A percentile compares a stretch with the other conserved stretches of the same genome.
Conservation (phyloP, 2,329 filamentous ascomycete species). For the Colletotrichum aenigma region DNA sequence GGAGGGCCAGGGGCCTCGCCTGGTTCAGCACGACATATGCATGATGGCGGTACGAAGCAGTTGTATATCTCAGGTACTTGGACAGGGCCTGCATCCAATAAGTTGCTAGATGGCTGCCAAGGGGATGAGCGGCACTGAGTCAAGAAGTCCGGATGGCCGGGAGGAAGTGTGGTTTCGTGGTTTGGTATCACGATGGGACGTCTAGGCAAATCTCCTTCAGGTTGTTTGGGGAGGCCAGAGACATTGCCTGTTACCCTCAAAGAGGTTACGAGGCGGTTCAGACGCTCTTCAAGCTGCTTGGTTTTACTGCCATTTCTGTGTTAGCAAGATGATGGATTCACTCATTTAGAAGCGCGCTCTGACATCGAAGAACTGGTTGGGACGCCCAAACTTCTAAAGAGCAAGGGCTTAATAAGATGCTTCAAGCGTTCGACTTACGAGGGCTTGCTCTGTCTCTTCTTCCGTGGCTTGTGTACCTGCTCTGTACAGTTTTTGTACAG, state of each 20-base stretch:
- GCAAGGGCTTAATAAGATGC: no score
- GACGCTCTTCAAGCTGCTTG: conserved; percentile 52
- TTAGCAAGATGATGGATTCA: neutral
- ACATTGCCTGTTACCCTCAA: conserved; percentile 48
- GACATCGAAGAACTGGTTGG: no score
- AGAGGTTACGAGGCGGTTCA: conserved; percentile 53
- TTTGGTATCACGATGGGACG: neutral
- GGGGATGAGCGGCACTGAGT: neutral
- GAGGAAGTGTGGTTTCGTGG: neutral
- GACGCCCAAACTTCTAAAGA: no score
- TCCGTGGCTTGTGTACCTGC: conserved; percentile 53
- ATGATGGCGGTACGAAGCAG: conserved; percentile 47
- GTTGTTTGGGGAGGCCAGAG: neutral
- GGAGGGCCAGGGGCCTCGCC: conserved; percentile 42
- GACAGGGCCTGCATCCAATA: conserved; percentile 27
- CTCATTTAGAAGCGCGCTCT: no score
- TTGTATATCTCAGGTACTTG: conserved; percentile 48
- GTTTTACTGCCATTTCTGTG: conserved; percentile 41
- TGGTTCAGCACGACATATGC: conserved; percentile 49
- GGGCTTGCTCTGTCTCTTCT: conserved; percentile 54
- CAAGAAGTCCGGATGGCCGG: neutral
- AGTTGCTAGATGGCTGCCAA: conserved; percentile 7
- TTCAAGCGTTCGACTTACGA: conserved; percentile 43
- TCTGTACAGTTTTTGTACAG: conserved; percentile 51
- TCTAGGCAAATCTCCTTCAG: neutral